phyloP scores from a whole-genome alignment of 1,139 yeast species.

The Hanseniaspora uvarum region DNA sequence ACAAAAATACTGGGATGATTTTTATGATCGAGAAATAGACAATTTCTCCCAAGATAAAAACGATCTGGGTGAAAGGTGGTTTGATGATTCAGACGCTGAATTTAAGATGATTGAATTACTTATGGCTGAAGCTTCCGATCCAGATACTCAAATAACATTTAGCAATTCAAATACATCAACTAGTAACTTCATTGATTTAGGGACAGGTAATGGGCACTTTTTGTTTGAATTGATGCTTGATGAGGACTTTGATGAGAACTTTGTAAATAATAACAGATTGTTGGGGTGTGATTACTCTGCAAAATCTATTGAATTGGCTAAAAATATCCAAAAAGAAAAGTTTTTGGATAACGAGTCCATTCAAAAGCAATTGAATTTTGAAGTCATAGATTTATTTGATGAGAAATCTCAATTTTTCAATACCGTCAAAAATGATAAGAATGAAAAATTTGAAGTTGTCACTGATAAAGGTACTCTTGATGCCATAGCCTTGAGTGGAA shows the following conservation, averaged over 20 bases:
- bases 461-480: conserved; percentile 93
- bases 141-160: conserved; percentile 20
- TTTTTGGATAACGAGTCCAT: conserved; percentile 24
- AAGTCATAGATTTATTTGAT: conserved; percentile 40
- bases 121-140: conserved; percentile 34
- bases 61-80: conserved; percentile 96
- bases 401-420: conserved; percentile 22
- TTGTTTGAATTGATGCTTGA: conserved; percentile 59
- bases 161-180: conserved; percentile 20
- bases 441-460: conserved; percentile 53
- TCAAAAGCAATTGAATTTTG: conserved; percentile 33
- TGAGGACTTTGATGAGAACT: conserved; percentile 16
- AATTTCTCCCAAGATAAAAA: conserved; percentile 63
- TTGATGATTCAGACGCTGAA: conserved; percentile 87
- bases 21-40: conserved; percentile 58
- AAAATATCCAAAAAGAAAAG: conserved; percentile 41
- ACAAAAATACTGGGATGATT: conserved; percentile 78
- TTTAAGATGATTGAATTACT: conserved; percentile 63
- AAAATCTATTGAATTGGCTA: conserved; percentile 66
- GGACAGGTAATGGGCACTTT: conserved; percentile 93
- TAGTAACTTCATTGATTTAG: conserved; percentile 59
- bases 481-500: conserved; percentile 81
- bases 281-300: conserved; percentile 81
- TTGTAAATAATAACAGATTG: conserved; percentile 40
- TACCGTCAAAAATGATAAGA: background rate